Conservation (phyloP, 305 asterid species). For the Vinca major region DNA sequence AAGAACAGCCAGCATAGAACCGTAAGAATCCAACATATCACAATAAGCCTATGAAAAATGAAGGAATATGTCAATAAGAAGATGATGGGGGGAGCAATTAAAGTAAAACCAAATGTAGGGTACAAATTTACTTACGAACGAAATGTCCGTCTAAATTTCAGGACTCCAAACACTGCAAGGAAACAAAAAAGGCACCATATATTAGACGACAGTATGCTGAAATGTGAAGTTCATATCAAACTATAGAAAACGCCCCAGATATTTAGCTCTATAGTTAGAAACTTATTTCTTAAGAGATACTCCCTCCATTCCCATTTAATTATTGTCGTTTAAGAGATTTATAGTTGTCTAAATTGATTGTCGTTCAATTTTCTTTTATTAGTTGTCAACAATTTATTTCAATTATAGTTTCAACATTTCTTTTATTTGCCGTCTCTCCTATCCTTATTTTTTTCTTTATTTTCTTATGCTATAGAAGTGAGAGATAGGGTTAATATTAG, state of each 20-base stretch:
- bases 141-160: conserved; percentile 36
- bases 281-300: not conserved
- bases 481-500: too few relatives aligned
- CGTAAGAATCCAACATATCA: conserved; percentile 57
- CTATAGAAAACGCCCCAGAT: not conserved
- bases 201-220: conserved; percentile 17
- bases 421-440: too few relatives aligned
- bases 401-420: too few relatives aligned
- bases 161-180: conserved; percentile 46
- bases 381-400: too few relatives aligned
- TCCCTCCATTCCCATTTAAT: too few relatives aligned
- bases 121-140: conserved; percentile 37
- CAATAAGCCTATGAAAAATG: conserved; percentile 40
- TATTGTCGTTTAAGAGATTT: too few relatives aligned
- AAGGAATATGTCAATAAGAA: conserved; percentile 2
- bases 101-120: conserved; percentile 14
- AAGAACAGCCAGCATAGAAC: conserved; percentile 60
- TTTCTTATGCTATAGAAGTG: too few relatives aligned
- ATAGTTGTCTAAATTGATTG: too few relatives aligned
- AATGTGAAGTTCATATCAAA: not conserved
- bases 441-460: too few relatives aligned
- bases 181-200: not conserved
- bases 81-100: not conserved
- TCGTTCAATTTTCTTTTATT: too few relatives aligned
- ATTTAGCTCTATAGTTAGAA: not conserved